A percentile compares a stretch with the other conserved stretches of the same genome.
These are phyloP conservation scores for Peronospora destructor DNA, from an alignment of 352 stramenopile genomes.

Conservation along the genomic window DNA sequence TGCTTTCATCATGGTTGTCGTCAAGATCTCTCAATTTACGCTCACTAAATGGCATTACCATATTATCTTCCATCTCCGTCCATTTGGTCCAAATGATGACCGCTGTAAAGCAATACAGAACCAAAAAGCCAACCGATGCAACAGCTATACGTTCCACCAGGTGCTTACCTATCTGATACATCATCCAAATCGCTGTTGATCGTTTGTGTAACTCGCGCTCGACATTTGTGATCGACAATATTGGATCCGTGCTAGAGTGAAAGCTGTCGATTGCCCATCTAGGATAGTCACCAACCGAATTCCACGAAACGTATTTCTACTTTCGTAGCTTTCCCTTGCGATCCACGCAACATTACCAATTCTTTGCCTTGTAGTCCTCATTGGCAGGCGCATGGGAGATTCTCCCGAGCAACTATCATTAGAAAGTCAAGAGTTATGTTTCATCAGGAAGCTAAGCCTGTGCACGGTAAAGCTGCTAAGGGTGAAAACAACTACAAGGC, in stretches of 20 bases:
- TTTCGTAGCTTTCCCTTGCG: too few relatives aligned
- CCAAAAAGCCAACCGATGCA: constrained; percentile 13
- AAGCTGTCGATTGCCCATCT: constrained; percentile 2
- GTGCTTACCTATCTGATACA: constrained; percentile 6
- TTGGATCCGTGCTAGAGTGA: neutral
- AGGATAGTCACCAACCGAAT: constrained; percentile 4
- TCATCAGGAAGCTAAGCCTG: too few relatives aligned
- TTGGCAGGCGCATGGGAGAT: too few relatives aligned
- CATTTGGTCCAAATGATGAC: constrained; percentile 30
- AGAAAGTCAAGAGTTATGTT: too few relatives aligned
- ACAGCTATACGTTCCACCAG: constrained; percentile 4
- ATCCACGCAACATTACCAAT: too few relatives aligned
- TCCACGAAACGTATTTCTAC: neutral
- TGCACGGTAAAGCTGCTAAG: too few relatives aligned
- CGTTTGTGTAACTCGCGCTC: neutral
- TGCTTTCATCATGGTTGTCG: constrained; percentile 2
- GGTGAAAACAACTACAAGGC: too few relatives aligned
- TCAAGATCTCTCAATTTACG: neutral
- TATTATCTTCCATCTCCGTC: constrained; percentile 17
- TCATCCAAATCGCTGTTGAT: neutral
- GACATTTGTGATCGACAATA: neutral
- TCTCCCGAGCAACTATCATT: too few relatives aligned
- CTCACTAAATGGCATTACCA: constrained; percentile 1
- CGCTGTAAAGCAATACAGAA: constrained; percentile 23
- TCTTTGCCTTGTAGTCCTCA: too few relatives aligned